A percentile compares a stretch with the other conserved stretches of the same genome.
phyloP scores from a whole-genome alignment of 2,329 filamentous ascomycete species.

The Blumeria hordei region DNA sequence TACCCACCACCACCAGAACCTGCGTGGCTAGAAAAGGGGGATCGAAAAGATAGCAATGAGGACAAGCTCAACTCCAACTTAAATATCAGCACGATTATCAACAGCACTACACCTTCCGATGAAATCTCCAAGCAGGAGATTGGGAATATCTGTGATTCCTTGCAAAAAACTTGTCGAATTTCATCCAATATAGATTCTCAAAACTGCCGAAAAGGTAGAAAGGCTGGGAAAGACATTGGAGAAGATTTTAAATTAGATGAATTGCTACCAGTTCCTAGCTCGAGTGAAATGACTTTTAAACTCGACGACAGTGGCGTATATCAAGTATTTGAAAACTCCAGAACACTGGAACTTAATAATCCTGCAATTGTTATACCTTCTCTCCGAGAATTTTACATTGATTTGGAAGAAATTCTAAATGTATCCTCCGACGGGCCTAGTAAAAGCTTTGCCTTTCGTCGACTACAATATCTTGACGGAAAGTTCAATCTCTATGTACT shows the following conservation, averaged over 20 bases:
- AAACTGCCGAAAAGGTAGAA: constrained; percentile 37
- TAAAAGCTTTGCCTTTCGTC: constrained; percentile 90
- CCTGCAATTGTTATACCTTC: constrained; percentile 73
- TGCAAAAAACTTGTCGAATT: constrained; percentile 12
- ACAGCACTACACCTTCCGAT: background rate
- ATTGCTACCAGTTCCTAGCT: constrained; percentile 44
- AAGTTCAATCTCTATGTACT: constrained; percentile 91
- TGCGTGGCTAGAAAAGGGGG: constrained; percentile 44
- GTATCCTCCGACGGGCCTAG: constrained; percentile 89
- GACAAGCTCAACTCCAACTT: background rate
- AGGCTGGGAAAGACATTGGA: constrained; percentile 73
- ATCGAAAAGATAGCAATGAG: constrained; percentile 4
- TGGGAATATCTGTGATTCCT: background rate
- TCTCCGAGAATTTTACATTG: constrained; percentile 86
- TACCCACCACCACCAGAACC: constrained; percentile 84
- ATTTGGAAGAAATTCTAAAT: constrained; percentile 63
- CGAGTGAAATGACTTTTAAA: constrained; percentile 45
- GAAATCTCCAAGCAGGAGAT: background rate
- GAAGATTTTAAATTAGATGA: constrained; percentile 77
- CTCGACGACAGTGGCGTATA: constrained; percentile 73
- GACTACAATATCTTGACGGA: constrained; percentile 83
- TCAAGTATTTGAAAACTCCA: constrained; percentile 60
- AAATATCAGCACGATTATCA: background rate
- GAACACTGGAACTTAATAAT: constrained; percentile 32
- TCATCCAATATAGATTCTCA: constrained; percentile 15